These are phyloP conservation scores for Amphirosellinia nigrospora DNA, from an alignment of 495 filamentous ascomycete genomes.

Conservation along the genomic window DNA sequence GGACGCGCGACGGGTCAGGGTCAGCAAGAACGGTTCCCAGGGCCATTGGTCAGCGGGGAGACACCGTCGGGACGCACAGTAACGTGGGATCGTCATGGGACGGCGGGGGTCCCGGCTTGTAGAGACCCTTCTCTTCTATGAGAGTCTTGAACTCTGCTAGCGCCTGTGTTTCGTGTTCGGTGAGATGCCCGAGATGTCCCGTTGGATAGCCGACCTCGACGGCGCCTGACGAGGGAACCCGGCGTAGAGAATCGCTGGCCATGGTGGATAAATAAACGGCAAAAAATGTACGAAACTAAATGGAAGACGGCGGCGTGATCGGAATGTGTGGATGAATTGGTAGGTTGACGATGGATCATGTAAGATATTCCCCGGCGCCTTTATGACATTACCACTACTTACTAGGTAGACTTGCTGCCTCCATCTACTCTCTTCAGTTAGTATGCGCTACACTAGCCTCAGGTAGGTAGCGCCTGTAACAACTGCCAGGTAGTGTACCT, in stretches of 20 bases:
- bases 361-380: neutral
- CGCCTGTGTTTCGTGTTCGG: conserved; percentile 66
- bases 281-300: neutral
- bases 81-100: conserved; percentile 84
- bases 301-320: neutral
- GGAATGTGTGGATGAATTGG: neutral
- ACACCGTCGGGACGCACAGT: conserved; percentile 61
- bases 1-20: conserved; percentile 21
- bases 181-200: conserved; percentile 79
- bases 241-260: conserved; percentile 28
- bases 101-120: conserved; percentile 59
- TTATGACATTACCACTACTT: conserved; percentile 1
- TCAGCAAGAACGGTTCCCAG: conserved; percentile 24
- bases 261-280: neutral
- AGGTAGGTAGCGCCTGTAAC: neutral
- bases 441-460: too few species aligned
- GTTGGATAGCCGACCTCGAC: conserved; percentile 60
- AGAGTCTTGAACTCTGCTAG: conserved; percentile 71
- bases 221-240: conserved; percentile 39
- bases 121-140: conserved; percentile 68
- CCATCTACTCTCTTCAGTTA: neutral
- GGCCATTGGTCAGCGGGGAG: conserved; percentile 14
- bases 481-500: neutral
- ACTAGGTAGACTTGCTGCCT: neutral
- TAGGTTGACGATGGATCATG: neutral